Conservation (phyloP, 805 yeast species). For the Metschnikowia aberdeeniae region DNA sequence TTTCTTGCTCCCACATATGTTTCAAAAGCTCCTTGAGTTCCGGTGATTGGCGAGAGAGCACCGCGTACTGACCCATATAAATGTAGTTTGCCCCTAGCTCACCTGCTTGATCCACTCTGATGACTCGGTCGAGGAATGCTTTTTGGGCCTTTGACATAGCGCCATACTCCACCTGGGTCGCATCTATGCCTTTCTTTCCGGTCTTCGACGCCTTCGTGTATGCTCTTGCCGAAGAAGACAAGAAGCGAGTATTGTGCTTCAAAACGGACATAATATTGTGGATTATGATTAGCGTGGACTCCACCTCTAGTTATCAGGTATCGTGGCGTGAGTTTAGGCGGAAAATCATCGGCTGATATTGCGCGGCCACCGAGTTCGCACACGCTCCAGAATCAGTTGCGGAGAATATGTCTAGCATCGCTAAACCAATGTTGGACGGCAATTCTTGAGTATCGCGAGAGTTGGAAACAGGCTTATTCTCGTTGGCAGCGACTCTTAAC, state of each 20-base stretch:
- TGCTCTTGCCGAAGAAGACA: conserved; percentile 3
- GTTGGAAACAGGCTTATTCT: conserved; percentile 48
- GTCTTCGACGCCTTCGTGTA: conserved; percentile 8
- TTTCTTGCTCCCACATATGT: conserved; percentile 99
- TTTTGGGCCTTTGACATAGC: conserved; percentile 50
- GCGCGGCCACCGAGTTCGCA: conserved; percentile 1
- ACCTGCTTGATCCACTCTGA: conserved; percentile 97
- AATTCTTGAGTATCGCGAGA: conserved; percentile 62
- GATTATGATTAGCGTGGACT: not conserved
- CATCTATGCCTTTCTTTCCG: not conserved
- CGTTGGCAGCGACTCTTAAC: conserved; percentile 43
- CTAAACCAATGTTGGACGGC: conserved; percentile 44
- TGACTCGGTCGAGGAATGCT: conserved; percentile 67
- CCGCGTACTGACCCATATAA: conserved; percentile 84
- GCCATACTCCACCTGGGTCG: conserved; percentile 27
- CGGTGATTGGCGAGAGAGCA: conserved; percentile 67
- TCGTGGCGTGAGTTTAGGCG: not conserved
- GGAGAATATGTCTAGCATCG: conserved; percentile 44
- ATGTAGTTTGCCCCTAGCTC: conserved; percentile 94
- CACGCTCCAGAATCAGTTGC: not conserved
- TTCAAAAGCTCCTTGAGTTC: conserved; percentile 72
- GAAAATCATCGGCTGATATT: conserved; percentile 3
- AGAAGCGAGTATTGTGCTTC: not conserved
- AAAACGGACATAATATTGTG: not conserved
- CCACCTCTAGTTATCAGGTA: no score